Evolutionary conservation across 768 basidiomycete species (phyloP).

Genomic region (Kwoniella dejecticola): DNA sequence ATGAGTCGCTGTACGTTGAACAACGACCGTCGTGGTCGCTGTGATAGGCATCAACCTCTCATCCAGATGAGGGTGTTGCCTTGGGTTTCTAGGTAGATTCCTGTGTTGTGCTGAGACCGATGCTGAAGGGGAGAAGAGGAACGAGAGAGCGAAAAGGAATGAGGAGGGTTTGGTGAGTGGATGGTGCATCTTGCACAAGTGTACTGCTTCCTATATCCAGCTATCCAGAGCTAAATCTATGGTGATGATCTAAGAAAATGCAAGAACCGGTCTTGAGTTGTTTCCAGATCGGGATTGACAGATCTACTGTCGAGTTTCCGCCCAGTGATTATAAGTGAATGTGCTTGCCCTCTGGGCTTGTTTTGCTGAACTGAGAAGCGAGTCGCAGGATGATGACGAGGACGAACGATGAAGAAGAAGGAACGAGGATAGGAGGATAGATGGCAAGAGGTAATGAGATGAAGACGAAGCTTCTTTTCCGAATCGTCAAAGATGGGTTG

Average conservation of each 20-base stretch:
- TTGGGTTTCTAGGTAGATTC: slow-evolving; percentile 15
- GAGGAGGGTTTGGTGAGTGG: slow-evolving; percentile 15
- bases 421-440: background rate
- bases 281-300: background rate
- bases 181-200: background rate
- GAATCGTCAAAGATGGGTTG: background rate
- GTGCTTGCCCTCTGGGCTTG: slow-evolving; percentile 10
- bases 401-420: background rate
- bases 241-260: background rate
- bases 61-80: slow-evolving; percentile 28
- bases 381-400: background rate
- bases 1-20: slow-evolving; percentile 38
- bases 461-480: slow-evolving; percentile 1
- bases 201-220: background rate
- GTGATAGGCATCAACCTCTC: slow-evolving; percentile 51
- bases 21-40: slow-evolving; percentile 49
- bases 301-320: slow-evolving; percentile 10
- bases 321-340: slow-evolving; percentile 2
- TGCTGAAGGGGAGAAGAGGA: slow-evolving; percentile 4
- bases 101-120: slow-evolving; percentile 14
- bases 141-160: slow-evolving; percentile 13
- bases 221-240: slow-evolving; percentile 19
- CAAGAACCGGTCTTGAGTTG: slow-evolving; percentile 12
- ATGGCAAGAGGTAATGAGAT: background rate
- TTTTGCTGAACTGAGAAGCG: background rate